Base-by-base conservation (phyloP, 2,329 filamentous ascomycete species). In the Trichoderma semiorbis region DNA sequence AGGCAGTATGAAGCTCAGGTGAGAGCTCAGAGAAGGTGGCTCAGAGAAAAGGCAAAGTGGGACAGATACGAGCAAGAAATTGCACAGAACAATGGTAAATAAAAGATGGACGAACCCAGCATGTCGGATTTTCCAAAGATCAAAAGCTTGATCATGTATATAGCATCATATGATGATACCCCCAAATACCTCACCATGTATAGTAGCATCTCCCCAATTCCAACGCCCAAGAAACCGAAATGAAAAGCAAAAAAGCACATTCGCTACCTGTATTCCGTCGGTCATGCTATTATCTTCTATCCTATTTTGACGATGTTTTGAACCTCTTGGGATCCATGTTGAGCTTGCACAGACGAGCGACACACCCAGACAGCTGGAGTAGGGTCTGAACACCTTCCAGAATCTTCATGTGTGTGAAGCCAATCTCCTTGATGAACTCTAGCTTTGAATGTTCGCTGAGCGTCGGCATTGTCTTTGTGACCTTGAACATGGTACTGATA, bases 361-460 rank as follows among this genome's bases (percentile, higher is more conserved):
- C 88, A 79, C 95, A 98, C 12, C 95, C 96, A 78, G 94, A 97
- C 60, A 99, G 86, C 82, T 99, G 96, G 72, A 99, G 87, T 74
- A 98, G 88, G 8, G 95, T 98, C 83, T 98, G 95, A 28, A 99
- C 93, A 34, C 96, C 96, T 80, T 99, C 96, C n/a, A 99, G 85
- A 70, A 99, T 95, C 81, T 97, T 95, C 96, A 99, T 99, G 80
- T 99, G 96, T 3, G 96, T 97, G 82, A 98, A 98, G 68, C 96
- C 96, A 81, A 99, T 99, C 83, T 98, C 96, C 84, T 94, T 95
- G 84, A 98, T 97, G 77, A 98, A 99, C 80, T 98, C 95, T 73
- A 99, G 86, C 84, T 98, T 98, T 18, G 94, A 91, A 81, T 98
- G 94, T 83, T 99, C 96, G 75, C 94, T 96, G 71, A 99, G 84